Base-by-base conservation (phyloP, 345 rosid species). In the Orychophragmus violaceus region DNA sequence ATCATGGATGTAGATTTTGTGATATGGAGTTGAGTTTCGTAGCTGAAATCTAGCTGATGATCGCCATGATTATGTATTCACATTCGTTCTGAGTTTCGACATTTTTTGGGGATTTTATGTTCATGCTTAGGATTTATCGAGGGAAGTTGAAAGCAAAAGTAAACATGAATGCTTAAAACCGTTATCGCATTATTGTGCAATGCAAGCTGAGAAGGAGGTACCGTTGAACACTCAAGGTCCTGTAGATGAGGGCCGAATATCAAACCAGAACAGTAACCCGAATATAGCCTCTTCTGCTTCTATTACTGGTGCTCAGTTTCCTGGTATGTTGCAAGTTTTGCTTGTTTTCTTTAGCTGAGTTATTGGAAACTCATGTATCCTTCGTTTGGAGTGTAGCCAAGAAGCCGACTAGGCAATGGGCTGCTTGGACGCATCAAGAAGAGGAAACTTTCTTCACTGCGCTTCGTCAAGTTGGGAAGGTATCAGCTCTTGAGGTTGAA, bases 341-440 rank as follows among this genome's bases (percentile, higher is more conserved):
- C 2, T 39, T 11, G 33, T 25, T 21, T 19, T 70, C 51, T n/a
- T 62, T 18, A 22, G 51, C 12, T 69, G 16, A 58, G 23, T 54
- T 56, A 46, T 45, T 48, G 30, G 29, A 46, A 25, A 25, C n/a
- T 44, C 8, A 24, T 33, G 53, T 35, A n/a, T n/a, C n/a, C 22
- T 61, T 71, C 42, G 49, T 39, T 24, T 12, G 13, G 30, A 44
- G 54, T 74, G 79, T 80, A 89, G 99, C 71, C 23, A 95, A 89
- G 80, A 91, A 76, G 74, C 86, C 95, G 19, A 94, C 97, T 22
- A 74, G 98, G 59, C 96, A 95, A 64, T 95, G 99, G 99, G 98
- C 98, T 79, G 98, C 99, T 67, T 95, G 99, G 99, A 95, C 99
- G 32, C 96, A 85, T 59, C 84, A 91, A 80, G 99, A 95, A 81